Conservation (phyloP, 2,329 filamentous ascomycete genomes). For the Ceratocystis eucalypticola region DNA sequence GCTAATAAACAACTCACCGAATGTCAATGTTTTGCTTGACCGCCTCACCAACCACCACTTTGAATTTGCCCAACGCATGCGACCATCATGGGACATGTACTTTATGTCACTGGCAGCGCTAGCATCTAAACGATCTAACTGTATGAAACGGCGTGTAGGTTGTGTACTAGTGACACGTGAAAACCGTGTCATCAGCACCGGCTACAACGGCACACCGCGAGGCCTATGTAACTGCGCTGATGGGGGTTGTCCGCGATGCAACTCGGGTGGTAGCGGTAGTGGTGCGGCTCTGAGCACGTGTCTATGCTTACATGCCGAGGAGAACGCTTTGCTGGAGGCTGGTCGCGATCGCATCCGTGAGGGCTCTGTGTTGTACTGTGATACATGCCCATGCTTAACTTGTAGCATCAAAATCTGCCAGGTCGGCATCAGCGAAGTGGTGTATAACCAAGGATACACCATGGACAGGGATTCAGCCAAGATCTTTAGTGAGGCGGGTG, state of each 20-base stretch:
- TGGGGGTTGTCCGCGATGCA: conserved; percentile 81
- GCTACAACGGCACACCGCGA: conserved; percentile 94
- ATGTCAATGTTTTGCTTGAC: conserved; percentile 55
- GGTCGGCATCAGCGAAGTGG: conserved; percentile 88
- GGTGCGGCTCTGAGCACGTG: conserved; percentile 74
- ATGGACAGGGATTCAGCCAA: conserved; percentile 78
- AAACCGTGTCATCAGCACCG: conserved; percentile 79
- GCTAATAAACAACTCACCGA: conserved; percentile 70
- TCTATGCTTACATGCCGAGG: conserved; percentile 93
- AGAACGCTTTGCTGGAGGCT: conserved; percentile 90
- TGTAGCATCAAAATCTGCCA: conserved; percentile 98
- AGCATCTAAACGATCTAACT: conserved; percentile 82
- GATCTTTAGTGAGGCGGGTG: conserved; percentile 72
- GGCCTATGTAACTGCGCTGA: conserved; percentile 82
- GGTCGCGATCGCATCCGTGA: conserved; percentile 79
- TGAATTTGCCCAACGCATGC: conserved; percentile 61
- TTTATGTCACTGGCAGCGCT: conserved; percentile 96
- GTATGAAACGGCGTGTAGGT: conserved; percentile 94
- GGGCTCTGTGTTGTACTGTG: conserved; percentile 76
- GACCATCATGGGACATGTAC: conserved; percentile 91
- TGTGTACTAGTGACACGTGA: conserved; percentile 76
- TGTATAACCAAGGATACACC: conserved; percentile 86
- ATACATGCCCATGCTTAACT: conserved; percentile 92
- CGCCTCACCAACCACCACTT: conserved; percentile 65
- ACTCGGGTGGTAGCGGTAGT: conserved; percentile 48